Evolutionary conservation across 164 flowering plant species (phyloP).

Genomic region (Annona cherimola): DNA sequence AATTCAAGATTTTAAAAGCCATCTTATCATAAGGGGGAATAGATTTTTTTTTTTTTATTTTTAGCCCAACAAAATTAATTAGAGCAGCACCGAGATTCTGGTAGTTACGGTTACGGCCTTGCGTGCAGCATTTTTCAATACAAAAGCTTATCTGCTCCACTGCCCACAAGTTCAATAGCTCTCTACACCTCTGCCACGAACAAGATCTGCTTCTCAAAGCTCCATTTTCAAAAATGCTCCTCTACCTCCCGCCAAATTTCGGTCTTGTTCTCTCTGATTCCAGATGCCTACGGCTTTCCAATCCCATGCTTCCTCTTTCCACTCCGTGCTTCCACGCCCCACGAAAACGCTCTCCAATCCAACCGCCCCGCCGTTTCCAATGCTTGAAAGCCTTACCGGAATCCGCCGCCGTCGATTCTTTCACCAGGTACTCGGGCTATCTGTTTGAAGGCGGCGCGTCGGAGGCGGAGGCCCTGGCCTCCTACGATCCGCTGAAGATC

Average conservation of each 20-base stretch:
- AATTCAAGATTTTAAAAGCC: too few species aligned
- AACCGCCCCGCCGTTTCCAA: constrained; percentile 3
- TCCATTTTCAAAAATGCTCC: background rate
- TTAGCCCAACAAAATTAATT: too few species aligned
- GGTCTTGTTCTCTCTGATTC: constrained; percentile 18
- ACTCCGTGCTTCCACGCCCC: background rate
- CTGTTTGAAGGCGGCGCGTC: constrained; percentile 49
- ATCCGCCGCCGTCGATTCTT: constrained; percentile 44
- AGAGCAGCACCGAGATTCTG: too few species aligned
- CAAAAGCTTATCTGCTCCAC: too few species aligned
- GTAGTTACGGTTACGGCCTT: too few species aligned
- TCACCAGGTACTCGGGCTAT: constrained; percentile 82
- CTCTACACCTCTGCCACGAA: too few species aligned
- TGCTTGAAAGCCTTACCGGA: constrained; percentile 4
- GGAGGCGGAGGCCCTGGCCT: constrained; percentile 49
- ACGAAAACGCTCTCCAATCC: background rate
- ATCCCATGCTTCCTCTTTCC: background rate
- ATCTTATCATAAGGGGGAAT: too few species aligned
- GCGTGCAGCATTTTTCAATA: too few species aligned
- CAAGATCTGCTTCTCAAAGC: too few species aligned
- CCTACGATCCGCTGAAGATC: constrained; percentile 48
- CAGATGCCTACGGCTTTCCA: background rate
- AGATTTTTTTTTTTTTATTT: too few species aligned
- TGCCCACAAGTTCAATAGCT: too few species aligned
- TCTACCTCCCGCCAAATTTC: constrained; percentile 16